Evolutionary conservation across 306 rosid species (phyloP).

Genomic region (Bauhinia variegata): DNA sequence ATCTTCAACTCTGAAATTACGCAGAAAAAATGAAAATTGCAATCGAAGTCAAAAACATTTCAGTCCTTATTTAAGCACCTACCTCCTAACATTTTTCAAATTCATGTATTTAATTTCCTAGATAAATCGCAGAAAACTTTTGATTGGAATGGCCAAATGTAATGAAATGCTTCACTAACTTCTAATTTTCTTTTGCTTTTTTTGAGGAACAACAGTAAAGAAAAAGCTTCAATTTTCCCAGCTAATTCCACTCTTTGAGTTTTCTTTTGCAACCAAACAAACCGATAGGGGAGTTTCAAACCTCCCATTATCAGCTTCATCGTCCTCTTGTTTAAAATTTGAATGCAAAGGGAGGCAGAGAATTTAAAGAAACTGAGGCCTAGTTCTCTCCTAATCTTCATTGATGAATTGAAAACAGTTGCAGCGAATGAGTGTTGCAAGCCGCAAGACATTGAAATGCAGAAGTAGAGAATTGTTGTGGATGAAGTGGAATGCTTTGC

Average conservation of each 20-base stretch:
- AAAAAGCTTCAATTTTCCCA: no score
- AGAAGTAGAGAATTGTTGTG: no score
- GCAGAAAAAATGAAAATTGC: slow-evolving; percentile 18
- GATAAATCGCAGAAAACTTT: neutral
- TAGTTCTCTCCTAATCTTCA: slow-evolving; percentile 37
- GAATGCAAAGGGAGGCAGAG: slow-evolving; percentile 52
- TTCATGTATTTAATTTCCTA: neutral
- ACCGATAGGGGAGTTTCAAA: no score
- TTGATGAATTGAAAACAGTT: slow-evolving; percentile 42
- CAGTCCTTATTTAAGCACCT: slow-evolving; percentile 1
- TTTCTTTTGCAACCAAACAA: no score
- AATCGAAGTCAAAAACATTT: slow-evolving; percentile 17
- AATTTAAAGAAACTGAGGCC: slow-evolving; percentile 37
- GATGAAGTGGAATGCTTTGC: no score
- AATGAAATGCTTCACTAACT: slow-evolving; percentile 23
- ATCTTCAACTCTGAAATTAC: slow-evolving; percentile 45
- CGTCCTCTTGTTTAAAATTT: slow-evolving; percentile 38
- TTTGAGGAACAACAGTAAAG: neutral
- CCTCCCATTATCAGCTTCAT: slow-evolving; percentile 36
- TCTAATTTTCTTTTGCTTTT: neutral
- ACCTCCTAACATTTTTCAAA: slow-evolving; percentile 3
- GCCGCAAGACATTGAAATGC: no score
- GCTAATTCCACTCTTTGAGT: no score
- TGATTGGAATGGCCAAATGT: slow-evolving; percentile 16
- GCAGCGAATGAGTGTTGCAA: slow-evolving; percentile 55